Evolutionary conservation across 2,329 filamentous ascomycete species (phyloP).

Genomic region (Juglanconis juglandina): DNA sequence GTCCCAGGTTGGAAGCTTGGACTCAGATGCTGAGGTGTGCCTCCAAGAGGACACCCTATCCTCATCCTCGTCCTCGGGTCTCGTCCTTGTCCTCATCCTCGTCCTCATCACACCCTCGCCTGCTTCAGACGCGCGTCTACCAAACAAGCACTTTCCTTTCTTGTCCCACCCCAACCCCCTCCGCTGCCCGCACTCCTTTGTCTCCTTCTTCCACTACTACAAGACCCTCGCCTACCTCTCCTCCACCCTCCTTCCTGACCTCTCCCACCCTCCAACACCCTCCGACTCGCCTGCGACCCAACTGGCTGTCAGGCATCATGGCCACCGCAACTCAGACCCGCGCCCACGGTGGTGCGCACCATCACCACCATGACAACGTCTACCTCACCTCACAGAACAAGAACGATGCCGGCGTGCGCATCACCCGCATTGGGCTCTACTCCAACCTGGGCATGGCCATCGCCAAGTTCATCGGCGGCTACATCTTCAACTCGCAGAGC

Average conservation of each 20-base stretch:
- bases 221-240: slow-evolving; percentile 7
- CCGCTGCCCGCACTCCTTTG: slow-evolving; percentile 14
- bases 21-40: neutral
- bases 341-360: slow-evolving; percentile 47
- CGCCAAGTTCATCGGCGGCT: slow-evolving; percentile 87
- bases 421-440: slow-evolving; percentile 82
- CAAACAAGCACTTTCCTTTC: slow-evolving; percentile 25
- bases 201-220: slow-evolving; percentile 14
- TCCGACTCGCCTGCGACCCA: slow-evolving; percentile 12
- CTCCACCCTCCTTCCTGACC: slow-evolving; percentile 11
- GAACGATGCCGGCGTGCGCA: slow-evolving; percentile 88
- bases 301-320: slow-evolving; percentile 26
- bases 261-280: slow-evolving; percentile 15
- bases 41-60: neutral
- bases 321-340: slow-evolving; percentile 27
- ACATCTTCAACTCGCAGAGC: slow-evolving; percentile 90
- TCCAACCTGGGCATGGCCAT: slow-evolving; percentile 94
- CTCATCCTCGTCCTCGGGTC: neutral
- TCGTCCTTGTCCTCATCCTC: slow-evolving; percentile 26
- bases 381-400: slow-evolving; percentile 80
- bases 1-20: neutral
- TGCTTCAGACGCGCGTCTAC: slow-evolving; percentile 24
- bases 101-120: slow-evolving; percentile 22
- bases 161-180: slow-evolving; percentile 20
- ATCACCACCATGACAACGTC: slow-evolving; percentile 69